These are phyloP conservation scores for Podospora anserina DNA, from an alignment of 495 filamentous ascomycete species.

Conservation along the genomic window DNA sequence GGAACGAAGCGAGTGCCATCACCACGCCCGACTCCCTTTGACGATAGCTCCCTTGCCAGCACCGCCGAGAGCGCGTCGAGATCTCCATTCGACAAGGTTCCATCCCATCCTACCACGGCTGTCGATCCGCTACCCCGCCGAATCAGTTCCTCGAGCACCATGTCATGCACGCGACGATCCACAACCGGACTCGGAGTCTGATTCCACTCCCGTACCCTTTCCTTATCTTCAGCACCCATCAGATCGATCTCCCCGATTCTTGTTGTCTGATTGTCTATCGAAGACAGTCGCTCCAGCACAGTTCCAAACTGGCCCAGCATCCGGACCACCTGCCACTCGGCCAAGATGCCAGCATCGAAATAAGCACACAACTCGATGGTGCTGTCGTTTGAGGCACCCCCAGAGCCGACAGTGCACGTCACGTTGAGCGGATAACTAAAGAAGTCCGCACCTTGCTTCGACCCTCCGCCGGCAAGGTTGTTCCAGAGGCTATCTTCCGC, in stretches of 20 bases:
- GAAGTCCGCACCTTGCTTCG: conserved; percentile 25
- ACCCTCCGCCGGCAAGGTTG: conserved; percentile 21
- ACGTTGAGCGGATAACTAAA: conserved; percentile 30
- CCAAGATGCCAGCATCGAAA: conserved; percentile 29
- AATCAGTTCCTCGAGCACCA: conserved; percentile 44
- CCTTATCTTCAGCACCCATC: conserved; percentile 18
- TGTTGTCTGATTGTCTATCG: conserved; percentile 4
- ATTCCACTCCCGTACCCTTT: conserved; percentile 26
- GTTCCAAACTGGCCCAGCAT: conserved; percentile 31
- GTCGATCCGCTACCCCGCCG: neutral
- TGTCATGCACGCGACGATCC: conserved; percentile 51
- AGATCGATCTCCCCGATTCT: conserved; percentile 25
- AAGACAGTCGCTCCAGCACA: conserved; percentile 10
- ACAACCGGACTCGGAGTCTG: conserved; percentile 21
- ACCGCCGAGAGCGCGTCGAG: conserved; percentile 21
- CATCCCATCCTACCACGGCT: conserved; percentile 26
- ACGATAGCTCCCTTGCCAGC: conserved; percentile 17
- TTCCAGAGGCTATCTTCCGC: conserved; percentile 23
- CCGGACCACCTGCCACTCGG: conserved; percentile 21
- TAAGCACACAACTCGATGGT: conserved; percentile 26
- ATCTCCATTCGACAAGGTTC: conserved; percentile 19
- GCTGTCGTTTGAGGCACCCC: neutral
- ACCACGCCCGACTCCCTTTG: conserved; percentile 22
- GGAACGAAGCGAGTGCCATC: conserved; percentile 33
- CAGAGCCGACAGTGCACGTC: conserved; percentile 19